Base-by-base conservation (phyloP, 1,139 yeast species). In the Candida albicans region DNA sequence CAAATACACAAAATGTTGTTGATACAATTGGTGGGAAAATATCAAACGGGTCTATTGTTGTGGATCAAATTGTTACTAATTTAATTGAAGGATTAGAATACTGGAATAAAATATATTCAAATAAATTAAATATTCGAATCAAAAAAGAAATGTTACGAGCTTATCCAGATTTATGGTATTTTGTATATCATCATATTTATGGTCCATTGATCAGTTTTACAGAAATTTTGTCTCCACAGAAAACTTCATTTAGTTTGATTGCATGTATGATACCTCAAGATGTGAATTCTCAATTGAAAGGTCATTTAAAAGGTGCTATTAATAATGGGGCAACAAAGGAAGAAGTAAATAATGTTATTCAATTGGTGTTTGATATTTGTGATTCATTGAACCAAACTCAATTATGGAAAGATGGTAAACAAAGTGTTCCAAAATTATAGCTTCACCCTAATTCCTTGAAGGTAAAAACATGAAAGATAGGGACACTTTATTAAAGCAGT, bases 181-280 rank as follows among this genome's bases (percentile, higher is more conserved):
- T 75, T 57, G 81, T 93, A 0, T 70, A 84, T 45, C 80, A 82
- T 47, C 82, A 85, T 56, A 90, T 87, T n/a, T 90, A 90, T 57
- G 80, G 88, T 0, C 90, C 95, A 11, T 63, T 90, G 35, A 71
- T 90, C 45, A 83, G 95, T 28, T 86, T 65, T 59, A 77, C 82
- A 10, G 84, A 75, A 3, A 72, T 88, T 2, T 67, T 90, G 36
- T 62, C 74, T 8, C 82, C 87, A 2, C 75, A 71, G 49, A 96
- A 89, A 49, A 85, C 96, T 0, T 82, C 93, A 33, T 61, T 88
- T 52, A 84, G 87, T 35, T 81, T 90, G 4, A 79, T 90, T 27
- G 85, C 95, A 1, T 77, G 91, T 49, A 72, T 91, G 55, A 82
- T 90, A 8, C 96, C 97, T 0, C 96, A 88, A 59, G 96, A 90